These are phyloP conservation scores for Penicillium paradoxum DNA, from an alignment of 495 filamentous ascomycete genomes.

Conservation along the genomic window DNA sequence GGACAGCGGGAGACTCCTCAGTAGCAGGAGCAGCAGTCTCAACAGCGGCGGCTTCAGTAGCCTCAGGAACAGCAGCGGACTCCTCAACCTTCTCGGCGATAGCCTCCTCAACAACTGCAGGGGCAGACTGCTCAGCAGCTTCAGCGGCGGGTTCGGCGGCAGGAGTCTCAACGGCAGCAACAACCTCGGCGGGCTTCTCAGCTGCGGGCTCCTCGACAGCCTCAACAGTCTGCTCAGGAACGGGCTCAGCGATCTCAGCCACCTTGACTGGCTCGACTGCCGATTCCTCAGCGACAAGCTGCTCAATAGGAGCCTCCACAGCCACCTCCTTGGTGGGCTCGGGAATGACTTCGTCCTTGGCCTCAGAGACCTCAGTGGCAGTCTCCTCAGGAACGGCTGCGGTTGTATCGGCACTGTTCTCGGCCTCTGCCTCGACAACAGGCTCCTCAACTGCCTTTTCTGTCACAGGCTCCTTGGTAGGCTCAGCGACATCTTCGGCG, in stretches of 20 bases:
- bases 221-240: neutral
- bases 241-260: neutral
- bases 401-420: conserved; percentile 3
- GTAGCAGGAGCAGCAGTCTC: neutral
- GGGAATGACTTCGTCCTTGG: conserved; percentile 1
- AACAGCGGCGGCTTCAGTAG: conserved; percentile 3
- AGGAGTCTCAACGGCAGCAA: neutral
- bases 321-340: conserved; percentile 1
- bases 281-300: conserved; percentile 1
- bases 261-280: conserved; percentile 2
- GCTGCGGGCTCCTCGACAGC: neutral
- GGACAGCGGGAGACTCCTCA: neutral
- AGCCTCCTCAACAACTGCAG: conserved; percentile 1
- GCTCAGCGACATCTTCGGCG: conserved; percentile 5
- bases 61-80: neutral
- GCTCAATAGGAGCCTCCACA: conserved; percentile 8
- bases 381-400: conserved; percentile 5
- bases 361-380: neutral
- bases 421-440: neutral
- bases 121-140: neutral
- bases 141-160: neutral
- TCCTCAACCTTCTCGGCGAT: neutral
- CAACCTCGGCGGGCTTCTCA: neutral
- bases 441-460: conserved; percentile 9
- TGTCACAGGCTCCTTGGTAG: conserved; percentile 7